phyloP scores from a whole-genome alignment of 768 basidiomycete genomes.

The Kondoa subrosea region DNA sequence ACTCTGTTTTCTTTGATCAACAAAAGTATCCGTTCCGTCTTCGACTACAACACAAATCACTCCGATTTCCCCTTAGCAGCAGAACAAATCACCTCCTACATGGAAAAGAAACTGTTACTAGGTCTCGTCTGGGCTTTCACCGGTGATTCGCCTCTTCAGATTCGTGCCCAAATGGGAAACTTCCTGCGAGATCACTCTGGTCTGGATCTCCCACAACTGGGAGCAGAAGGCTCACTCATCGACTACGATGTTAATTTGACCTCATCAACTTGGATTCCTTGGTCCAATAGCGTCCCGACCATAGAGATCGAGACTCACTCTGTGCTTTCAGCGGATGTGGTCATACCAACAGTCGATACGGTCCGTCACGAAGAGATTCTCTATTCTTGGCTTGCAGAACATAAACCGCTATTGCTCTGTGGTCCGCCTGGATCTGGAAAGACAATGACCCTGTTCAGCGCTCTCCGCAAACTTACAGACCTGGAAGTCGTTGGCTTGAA shows the following conservation, averaged over 20 bases:
- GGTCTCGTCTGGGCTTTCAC: constrained; percentile 96
- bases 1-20: constrained; percentile 94
- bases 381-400: constrained; percentile 96
- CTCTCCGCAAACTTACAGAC: constrained; percentile 87
- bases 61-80: constrained; percentile 75
- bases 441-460: constrained; percentile 98
- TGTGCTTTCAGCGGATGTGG: constrained; percentile 86
- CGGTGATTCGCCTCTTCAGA: constrained; percentile 81
- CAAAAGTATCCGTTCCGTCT: constrained; percentile 80
- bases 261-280: constrained; percentile 72
- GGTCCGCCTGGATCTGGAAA: constrained; percentile 99
- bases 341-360: constrained; percentile 96
- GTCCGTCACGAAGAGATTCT: constrained; percentile 95
- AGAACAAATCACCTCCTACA: constrained; percentile 78
- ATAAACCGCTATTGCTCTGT: constrained; percentile 93
- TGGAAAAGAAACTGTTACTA: constrained; percentile 71
- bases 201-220: constrained; percentile 66
- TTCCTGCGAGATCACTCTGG: constrained; percentile 69
- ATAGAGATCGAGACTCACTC: constrained; percentile 95
- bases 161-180: constrained; percentile 75
- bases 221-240: constrained; percentile 59
- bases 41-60: constrained; percentile 89
- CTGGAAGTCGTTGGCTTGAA: constrained; percentile 99
- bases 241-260: constrained; percentile 85
- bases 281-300: constrained; percentile 79